Evolutionary conservation across 768 basidiomycete genomes (phyloP).

Genomic region (Cyclocybe cylindracea): DNA sequence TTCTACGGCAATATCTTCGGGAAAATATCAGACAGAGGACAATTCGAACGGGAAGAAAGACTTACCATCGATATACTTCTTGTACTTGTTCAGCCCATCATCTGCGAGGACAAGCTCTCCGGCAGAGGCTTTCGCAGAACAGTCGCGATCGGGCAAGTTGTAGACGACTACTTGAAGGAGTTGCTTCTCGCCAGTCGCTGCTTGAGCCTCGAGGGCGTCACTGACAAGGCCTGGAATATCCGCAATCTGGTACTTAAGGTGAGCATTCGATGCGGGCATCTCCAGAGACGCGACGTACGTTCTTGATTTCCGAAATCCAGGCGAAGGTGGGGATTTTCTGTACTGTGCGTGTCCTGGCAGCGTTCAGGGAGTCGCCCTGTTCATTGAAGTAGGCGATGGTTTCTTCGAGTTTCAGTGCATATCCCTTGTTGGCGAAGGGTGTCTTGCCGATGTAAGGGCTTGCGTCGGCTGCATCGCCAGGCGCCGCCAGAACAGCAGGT

Average conservation of each 20-base stretch:
- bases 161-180: conserved; percentile 33
- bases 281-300: neutral
- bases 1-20: conserved; percentile 16
- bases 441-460: conserved; percentile 18
- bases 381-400: conserved; percentile 17
- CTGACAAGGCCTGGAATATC: conserved; percentile 1
- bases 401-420: conserved; percentile 16
- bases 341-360: conserved; percentile 16
- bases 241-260: neutral
- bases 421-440: conserved; percentile 16
- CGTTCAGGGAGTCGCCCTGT: conserved; percentile 12
- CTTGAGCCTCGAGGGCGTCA: conserved; percentile 11
- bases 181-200: conserved; percentile 14
- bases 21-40: neutral
- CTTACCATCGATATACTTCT: conserved; percentile 28
- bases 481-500: conserved; percentile 1
- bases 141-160: conserved; percentile 36
- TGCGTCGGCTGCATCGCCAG: conserved; percentile 1
- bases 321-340: conserved; percentile 21
- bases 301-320: conserved; percentile 11
- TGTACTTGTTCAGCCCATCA: conserved; percentile 29
- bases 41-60: neutral
- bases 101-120: conserved; percentile 30
- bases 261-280: neutral
- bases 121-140: conserved; percentile 30